Evolutionary conservation across 192 early-diverging fungal genomes (phyloP).

Genomic region (Dimargaris cristalligena): DNA sequence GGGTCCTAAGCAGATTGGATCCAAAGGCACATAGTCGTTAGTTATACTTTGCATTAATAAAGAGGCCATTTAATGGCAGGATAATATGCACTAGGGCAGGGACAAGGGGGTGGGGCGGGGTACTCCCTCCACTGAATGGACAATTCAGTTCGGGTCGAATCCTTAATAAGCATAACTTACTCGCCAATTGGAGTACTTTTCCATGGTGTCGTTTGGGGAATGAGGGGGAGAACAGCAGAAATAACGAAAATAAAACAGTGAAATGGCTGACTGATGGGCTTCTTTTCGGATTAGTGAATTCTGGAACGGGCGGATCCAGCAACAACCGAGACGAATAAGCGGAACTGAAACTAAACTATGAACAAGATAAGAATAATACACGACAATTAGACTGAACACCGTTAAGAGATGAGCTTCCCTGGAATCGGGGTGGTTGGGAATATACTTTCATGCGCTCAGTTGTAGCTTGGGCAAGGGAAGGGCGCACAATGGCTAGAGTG

Average conservation of each 20-base stretch:
- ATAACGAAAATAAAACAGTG: background rate
- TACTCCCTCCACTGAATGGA: background rate
- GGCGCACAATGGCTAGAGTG: too few relatives aligned
- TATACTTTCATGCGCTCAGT: too few relatives aligned
- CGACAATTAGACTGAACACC: too few relatives aligned
- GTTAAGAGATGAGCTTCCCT: too few relatives aligned
- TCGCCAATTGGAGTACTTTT: constrained; percentile 80
- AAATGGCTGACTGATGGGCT: background rate
- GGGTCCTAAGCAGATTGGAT: constrained; percentile 28
- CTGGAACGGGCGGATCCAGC: too few relatives aligned
- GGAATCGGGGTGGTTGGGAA: too few relatives aligned
- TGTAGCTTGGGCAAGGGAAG: too few relatives aligned
- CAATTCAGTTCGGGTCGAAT: background rate
- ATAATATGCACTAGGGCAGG: background rate
- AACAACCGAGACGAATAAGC: too few relatives aligned
- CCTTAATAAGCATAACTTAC: constrained; percentile 18
- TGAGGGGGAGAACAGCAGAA: background rate
- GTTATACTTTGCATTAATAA: background rate
- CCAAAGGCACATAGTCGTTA: background rate
- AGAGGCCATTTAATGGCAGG: background rate
- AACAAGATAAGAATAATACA: too few relatives aligned
- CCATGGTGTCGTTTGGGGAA: constrained; percentile 29
- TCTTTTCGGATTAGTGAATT: too few relatives aligned
- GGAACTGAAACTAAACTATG: too few relatives aligned
- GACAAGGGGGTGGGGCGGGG: background rate